phyloP scores from a whole-genome alignment of 2,329 filamentous ascomycete genomes.

The Exserohilum rostratum region DNA sequence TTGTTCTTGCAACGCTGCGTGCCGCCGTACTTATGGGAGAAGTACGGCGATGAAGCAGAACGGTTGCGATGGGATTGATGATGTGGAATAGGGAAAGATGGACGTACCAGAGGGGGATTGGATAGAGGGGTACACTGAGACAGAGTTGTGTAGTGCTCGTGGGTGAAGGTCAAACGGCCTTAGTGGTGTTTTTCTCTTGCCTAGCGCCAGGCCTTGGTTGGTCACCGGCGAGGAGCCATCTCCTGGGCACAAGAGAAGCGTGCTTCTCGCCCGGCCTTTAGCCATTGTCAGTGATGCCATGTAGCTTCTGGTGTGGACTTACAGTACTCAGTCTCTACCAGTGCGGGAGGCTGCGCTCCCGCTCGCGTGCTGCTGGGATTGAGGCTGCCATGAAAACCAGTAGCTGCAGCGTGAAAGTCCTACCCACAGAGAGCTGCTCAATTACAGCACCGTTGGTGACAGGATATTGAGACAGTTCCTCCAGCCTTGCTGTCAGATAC shows the following conservation, averaged over 20 bases:
- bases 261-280: neutral
- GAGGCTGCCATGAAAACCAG: too few species aligned
- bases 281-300: neutral
- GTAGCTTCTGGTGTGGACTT: neutral
- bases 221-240: neutral
- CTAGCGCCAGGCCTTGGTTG: neutral
- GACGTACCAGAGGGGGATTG: neutral
- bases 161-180: neutral
- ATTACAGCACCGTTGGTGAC: too few species aligned
- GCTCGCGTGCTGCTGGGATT: too few species aligned
- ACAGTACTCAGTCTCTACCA: neutral
- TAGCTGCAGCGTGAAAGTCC: too few species aligned
- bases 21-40: neutral
- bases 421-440: too few species aligned
- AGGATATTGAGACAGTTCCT: too few species aligned
- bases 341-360: neutral
- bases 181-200: neutral
- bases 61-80: neutral
- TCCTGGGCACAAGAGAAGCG: neutral
- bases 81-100: neutral
- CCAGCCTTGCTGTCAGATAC: too few species aligned
- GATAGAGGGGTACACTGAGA: too few species aligned
- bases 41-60: neutral
- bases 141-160: neutral
- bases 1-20: slow-evolving; percentile 2